A percentile compares a stretch with the other conserved stretches of the same genome.
Evolutionary conservation across 2,329 filamentous ascomycete species (phyloP).

Genomic region (Claviceps fusiformis): DNA sequence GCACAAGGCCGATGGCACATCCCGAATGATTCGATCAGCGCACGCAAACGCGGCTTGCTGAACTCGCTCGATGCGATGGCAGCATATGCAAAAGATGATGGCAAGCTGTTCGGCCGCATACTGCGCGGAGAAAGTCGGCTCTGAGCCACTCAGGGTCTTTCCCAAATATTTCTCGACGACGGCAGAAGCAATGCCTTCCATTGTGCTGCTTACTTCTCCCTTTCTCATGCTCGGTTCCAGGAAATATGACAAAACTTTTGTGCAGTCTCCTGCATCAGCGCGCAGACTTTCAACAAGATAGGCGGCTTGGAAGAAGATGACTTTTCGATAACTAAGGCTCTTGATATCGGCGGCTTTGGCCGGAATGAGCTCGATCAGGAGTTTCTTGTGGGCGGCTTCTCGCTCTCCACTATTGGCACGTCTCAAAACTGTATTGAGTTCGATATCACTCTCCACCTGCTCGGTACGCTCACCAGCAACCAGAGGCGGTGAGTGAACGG

Average conservation of each 20-base stretch:
- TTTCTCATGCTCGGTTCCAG: slow-evolving; percentile 73
- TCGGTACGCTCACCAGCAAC: slow-evolving; percentile 82
- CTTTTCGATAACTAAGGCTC: slow-evolving; percentile 73
- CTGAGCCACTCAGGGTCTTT: slow-evolving; percentile 57
- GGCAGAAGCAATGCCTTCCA: slow-evolving; percentile 50
- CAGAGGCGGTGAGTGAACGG: slow-evolving; percentile 73
- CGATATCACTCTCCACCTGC: slow-evolving; percentile 88
- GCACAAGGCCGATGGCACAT: slow-evolving; percentile 80
- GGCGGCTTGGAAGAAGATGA: slow-evolving; percentile 82
- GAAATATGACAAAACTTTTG: slow-evolving; percentile 81
- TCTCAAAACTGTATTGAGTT: slow-evolving; percentile 84
- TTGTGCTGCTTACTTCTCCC: slow-evolving; percentile 47
- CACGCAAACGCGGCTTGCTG: slow-evolving; percentile 75
- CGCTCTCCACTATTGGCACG: slow-evolving; percentile 73
- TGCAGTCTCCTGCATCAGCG: slow-evolving; percentile 78
- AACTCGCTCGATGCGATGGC: slow-evolving; percentile 82
- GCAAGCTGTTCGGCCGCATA: slow-evolving; percentile 84
- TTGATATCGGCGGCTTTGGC: slow-evolving; percentile 66
- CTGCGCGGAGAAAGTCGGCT: slow-evolving; percentile 74
- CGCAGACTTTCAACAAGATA: slow-evolving; percentile 81
- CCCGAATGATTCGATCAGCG: slow-evolving; percentile 71
- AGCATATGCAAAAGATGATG: slow-evolving; percentile 74
- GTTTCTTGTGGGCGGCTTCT: slow-evolving; percentile 66
- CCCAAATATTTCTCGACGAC: slow-evolving; percentile 69
- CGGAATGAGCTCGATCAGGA: slow-evolving; percentile 60